phyloP scores from a whole-genome alignment of 345 rosid genomes.

The Moringa oleifera region DNA sequence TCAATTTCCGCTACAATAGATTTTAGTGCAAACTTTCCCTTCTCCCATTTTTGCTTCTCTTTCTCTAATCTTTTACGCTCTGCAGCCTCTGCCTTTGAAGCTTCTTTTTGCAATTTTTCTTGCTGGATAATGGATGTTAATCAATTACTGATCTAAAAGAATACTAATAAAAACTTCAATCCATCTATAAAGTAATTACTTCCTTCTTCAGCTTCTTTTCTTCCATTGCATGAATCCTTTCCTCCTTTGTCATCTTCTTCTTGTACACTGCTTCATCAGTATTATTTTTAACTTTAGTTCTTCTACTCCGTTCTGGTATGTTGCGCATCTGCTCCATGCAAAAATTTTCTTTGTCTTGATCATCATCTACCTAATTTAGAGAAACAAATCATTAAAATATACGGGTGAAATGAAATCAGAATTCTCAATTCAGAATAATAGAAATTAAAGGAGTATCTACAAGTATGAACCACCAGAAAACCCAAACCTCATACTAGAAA shows the following conservation, averaged over 20 bases:
- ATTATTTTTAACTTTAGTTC: conserved; percentile 22
- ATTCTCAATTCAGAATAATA: no score
- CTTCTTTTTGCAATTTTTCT: conserved; percentile 76
- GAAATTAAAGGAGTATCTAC: no score
- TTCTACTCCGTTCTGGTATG: conserved; percentile 19
- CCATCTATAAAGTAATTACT: conserved; percentile 29
- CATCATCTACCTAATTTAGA: conserved; percentile 44
- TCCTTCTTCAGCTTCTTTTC: conserved; percentile 76
- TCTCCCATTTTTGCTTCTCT: conserved; percentile 82
- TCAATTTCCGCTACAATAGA: conserved; percentile 83
- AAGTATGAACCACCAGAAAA: background rate
- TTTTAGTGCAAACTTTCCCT: conserved; percentile 78
- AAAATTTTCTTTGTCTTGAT: conserved; percentile 47
- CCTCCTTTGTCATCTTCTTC: conserved; percentile 50
- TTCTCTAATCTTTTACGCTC: conserved; percentile 66
- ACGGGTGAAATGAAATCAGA: background rate
- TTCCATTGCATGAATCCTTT: conserved; percentile 46
- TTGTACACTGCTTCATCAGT: conserved; percentile 32
- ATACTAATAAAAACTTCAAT: conserved; percentile 8
- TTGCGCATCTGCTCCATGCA: conserved; percentile 32
- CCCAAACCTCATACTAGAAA: background rate
- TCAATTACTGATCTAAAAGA: conserved; percentile 8
- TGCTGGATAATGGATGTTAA: conserved; percentile 42
- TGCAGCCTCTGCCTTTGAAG: conserved; percentile 79
- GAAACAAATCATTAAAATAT: conserved; percentile 2